Evolutionary conservation across 2,329 filamentous ascomycete species (phyloP).

Genomic region (Alternaria conjuncta): DNA sequence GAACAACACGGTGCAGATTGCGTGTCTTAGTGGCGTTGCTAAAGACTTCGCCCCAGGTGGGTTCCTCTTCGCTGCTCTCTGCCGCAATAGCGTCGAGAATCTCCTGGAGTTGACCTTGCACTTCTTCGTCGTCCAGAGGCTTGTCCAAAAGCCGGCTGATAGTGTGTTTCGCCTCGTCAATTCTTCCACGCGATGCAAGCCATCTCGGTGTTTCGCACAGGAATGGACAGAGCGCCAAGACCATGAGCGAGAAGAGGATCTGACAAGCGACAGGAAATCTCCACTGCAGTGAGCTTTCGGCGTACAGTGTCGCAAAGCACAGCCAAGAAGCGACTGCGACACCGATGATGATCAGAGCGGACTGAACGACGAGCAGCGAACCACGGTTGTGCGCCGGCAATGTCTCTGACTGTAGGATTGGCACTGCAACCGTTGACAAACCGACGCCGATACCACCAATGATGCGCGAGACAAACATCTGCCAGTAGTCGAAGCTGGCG

Average conservation of each 20-base stretch:
- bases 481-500: slow-evolving; percentile 35
- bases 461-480: slow-evolving; percentile 46
- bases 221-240: slow-evolving; percentile 57
- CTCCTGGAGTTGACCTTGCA: slow-evolving; percentile 46
- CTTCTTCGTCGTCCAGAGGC: slow-evolving; percentile 37
- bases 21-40: slow-evolving; percentile 45
- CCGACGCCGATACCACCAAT: slow-evolving; percentile 53
- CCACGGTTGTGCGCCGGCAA: slow-evolving; percentile 24
- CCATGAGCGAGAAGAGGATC: slow-evolving; percentile 62
- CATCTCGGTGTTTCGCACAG: slow-evolving; percentile 51
- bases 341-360: slow-evolving; percentile 24
- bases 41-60: slow-evolving; percentile 47
- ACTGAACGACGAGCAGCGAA: slow-evolving; percentile 18
- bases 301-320: slow-evolving; percentile 19
- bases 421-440: slow-evolving; percentile 56
- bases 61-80: slow-evolving; percentile 39
- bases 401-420: slow-evolving; percentile 53
- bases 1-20: slow-evolving; percentile 45
- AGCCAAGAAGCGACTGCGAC: slow-evolving; percentile 24
- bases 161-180: slow-evolving; percentile 26
- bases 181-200: slow-evolving; percentile 35
- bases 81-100: slow-evolving; percentile 42
- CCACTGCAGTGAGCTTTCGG: slow-evolving; percentile 25
- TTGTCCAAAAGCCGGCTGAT: slow-evolving; percentile 44
- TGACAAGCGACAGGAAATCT: slow-evolving; percentile 61